Conservation (phyloP, 1,284 basidiomycete species). For the Ceratobasidium sp. region DNA sequence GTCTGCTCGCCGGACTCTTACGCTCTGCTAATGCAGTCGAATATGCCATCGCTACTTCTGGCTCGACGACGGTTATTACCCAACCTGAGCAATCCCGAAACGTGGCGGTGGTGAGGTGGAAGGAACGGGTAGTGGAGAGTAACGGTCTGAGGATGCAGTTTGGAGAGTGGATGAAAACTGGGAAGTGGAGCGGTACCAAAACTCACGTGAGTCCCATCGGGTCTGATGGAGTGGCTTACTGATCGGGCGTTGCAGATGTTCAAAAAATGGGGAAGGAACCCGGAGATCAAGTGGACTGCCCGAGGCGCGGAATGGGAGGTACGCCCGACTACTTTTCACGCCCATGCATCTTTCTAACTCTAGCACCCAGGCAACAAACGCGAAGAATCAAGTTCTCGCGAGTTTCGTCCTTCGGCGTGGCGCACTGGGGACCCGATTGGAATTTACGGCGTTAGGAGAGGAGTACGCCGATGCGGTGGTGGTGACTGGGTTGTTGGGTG, state of each 20-base stretch:
- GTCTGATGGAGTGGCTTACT: neutral
- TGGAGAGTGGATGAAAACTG: too few species aligned
- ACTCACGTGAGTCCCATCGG: slow-evolving; percentile 6
- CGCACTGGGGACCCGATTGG: slow-evolving; percentile 10
- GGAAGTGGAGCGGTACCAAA: neutral
- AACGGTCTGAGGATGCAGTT: too few species aligned
- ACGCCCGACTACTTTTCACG: neutral
- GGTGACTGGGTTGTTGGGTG: slow-evolving; percentile 3
- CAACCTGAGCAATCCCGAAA: slow-evolving; percentile 4
- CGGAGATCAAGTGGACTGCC: slow-evolving; percentile 19
- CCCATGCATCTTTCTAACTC: neutral
- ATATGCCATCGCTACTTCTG: slow-evolving; percentile 10
- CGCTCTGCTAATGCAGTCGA: neutral
- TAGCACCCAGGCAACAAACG: slow-evolving; percentile 1
- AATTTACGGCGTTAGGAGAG: neutral
- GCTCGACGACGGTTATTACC: slow-evolving; percentile 6
- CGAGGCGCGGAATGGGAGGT: slow-evolving; percentile 28
- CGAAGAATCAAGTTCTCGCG: slow-evolving; percentile 12
- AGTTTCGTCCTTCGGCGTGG: neutral
- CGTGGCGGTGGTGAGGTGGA: slow-evolving; percentile 2
- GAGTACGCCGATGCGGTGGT: slow-evolving; percentile 1
- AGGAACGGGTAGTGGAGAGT: too few species aligned
- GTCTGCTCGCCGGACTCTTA: neutral
- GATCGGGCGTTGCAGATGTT: neutral
- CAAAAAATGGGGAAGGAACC: slow-evolving; percentile 14